Percentiles rank a stretch among this genome's conserved stretches.
These are phyloP conservation scores for Phytophthora sojae DNA, from an alignment of 352 stramenopile species.

Conservation along the genomic window DNA sequence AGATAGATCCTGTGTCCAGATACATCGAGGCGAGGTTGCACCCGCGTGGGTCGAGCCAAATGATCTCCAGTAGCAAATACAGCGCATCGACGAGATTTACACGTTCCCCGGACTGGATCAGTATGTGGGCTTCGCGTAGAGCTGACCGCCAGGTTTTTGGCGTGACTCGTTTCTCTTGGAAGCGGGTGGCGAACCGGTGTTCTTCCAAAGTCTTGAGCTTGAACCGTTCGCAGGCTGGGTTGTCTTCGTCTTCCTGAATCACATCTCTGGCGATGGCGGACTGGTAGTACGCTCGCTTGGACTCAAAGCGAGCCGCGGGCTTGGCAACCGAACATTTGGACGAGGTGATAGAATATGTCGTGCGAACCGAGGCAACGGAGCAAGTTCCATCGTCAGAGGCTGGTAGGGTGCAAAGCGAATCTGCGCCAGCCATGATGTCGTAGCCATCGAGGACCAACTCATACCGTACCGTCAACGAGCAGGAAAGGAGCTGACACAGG, in stretches of 20 bases:
- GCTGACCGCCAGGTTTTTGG: constrained; percentile 47
- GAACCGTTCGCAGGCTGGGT: constrained; percentile 17
- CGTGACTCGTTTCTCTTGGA: constrained; percentile 57
- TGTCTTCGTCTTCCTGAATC: constrained; percentile 11
- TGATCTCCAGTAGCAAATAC: constrained; percentile 67
- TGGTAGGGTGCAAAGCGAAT: constrained; percentile 6
- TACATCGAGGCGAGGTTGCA: constrained; percentile 47
- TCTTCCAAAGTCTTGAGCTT: constrained; percentile 65
- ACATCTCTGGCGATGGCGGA: constrained; percentile 21
- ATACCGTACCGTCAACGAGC: constrained; percentile 8
- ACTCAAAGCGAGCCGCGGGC: constrained; percentile 8
- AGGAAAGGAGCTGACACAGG: constrained; percentile 30
- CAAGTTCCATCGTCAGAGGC: constrained; percentile 15
- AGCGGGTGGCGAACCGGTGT: constrained; percentile 59
- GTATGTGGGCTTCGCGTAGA: constrained; percentile 33
- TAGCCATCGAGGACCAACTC: constrained; percentile 29
- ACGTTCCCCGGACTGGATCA: constrained; percentile 42
- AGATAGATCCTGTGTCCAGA: constrained; percentile 65
- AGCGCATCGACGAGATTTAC: constrained; percentile 52
- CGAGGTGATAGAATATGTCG: constrained; percentile 18
- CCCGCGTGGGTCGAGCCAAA: constrained; percentile 44
- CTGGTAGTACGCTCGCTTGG: constrained; percentile 24
- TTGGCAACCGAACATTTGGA: constrained; percentile 14
- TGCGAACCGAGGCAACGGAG: constrained; percentile 29
- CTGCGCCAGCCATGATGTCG: constrained; percentile 13